These are phyloP conservation scores for Luzula sylvatica DNA, from an alignment of 176 grass and related monocot species.

Conservation along the genomic window DNA sequence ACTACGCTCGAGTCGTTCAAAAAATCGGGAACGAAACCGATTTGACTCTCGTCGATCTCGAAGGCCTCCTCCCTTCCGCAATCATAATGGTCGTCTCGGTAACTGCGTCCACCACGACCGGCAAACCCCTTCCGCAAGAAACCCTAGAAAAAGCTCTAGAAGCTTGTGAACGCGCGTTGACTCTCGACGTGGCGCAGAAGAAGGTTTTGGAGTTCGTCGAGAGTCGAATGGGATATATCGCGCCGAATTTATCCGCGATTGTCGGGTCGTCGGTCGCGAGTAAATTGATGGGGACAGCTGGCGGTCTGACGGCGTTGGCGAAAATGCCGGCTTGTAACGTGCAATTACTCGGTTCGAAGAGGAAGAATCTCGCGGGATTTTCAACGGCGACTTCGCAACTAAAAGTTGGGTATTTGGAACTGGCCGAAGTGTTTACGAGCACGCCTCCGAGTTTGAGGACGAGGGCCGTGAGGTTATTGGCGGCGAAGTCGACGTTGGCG, in stretches of 20 bases:
- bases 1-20: conserved; percentile 86
- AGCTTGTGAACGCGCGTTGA: conserved; percentile 74
- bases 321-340: conserved; percentile 98
- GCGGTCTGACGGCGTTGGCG: conserved; percentile 59
- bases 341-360: conserved; percentile 72
- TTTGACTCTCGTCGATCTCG: conserved; percentile 70
- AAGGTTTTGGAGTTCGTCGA: conserved; percentile 90
- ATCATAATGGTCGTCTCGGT: conserved; percentile 80
- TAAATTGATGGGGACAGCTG: conserved; percentile 79
- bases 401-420: conserved; percentile 74
- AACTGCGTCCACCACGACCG: conserved; percentile 83
- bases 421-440: conserved; percentile 81
- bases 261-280: conserved; percentile 72
- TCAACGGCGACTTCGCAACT: conserved; percentile 69
- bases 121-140: conserved; percentile 66
- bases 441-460: conserved; percentile 59
- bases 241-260: conserved; percentile 80
- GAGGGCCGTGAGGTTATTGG: conserved; percentile 54
- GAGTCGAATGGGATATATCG: conserved; percentile 79
- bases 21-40: conserved; percentile 91
- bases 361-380: conserved; percentile 75
- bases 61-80: conserved; percentile 86
- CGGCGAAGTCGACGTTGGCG: conserved; percentile 64
- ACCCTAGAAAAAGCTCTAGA: conserved; percentile 61
- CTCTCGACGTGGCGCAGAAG: conserved; percentile 73